These are phyloP conservation scores for Diversispora epigaea DNA, from an alignment of 192 early-diverging fungal species.

Conservation along the genomic window DNA sequence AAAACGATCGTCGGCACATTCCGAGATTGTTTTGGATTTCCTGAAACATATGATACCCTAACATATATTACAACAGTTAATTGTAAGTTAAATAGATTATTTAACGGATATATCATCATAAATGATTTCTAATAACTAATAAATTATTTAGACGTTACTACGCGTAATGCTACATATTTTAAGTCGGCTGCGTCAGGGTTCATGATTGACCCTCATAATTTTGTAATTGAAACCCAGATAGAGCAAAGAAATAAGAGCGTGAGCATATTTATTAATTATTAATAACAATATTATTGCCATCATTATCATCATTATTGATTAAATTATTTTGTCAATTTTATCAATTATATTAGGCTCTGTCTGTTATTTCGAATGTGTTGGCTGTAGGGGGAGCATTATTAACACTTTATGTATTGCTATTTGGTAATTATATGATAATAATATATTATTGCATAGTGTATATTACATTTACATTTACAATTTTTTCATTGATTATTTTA, in stretches of 20 bases:
- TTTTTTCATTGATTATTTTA: no score
- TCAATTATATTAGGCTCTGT: neutral
- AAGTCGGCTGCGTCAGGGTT: neutral
- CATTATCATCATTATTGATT: neutral
- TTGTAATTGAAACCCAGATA: neutral
- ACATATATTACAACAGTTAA: neutral
- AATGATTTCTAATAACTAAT: no score
- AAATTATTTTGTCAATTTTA: neutral
- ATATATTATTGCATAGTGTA: no score
- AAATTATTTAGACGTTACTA: neutral
- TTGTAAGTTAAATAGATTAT: no score
- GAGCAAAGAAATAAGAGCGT: neutral
- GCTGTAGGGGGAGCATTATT: neutral
- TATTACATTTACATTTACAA: no score
- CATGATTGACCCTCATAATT: neutral
- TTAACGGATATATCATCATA: no score
- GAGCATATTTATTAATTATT: conserved; percentile 4
- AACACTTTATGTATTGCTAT: neutral
- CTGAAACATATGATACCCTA: neutral
- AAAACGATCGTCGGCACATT: neutral
- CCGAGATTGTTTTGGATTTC: neutral
- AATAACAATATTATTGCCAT: no score
- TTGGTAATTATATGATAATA: no score
- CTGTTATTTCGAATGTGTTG: neutral
- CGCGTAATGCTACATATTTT: neutral